phyloP scores from a whole-genome alignment of 2,329 filamentous ascomycete species.

The Ophiocordyceps camponoti-saundersi region DNA sequence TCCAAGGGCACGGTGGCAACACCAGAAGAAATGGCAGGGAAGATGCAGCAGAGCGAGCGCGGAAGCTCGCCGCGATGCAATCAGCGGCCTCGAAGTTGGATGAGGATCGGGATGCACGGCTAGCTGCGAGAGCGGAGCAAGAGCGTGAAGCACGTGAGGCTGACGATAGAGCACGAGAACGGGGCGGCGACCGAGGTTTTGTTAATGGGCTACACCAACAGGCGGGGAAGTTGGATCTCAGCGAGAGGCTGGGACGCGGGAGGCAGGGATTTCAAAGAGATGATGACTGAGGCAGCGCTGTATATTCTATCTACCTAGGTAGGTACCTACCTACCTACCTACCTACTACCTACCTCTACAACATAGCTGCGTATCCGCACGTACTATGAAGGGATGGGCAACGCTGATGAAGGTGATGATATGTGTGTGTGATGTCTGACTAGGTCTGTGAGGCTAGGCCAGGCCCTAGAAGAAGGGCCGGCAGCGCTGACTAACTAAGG shows the following conservation, averaged over 20 bases:
- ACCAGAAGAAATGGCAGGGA: not conserved
- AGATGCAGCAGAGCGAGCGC: constrained; percentile 39
- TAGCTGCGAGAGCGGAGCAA: constrained; percentile 47
- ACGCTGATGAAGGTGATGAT: too few species aligned
- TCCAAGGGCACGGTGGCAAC: not conserved
- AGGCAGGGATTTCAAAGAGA: constrained; percentile 27
- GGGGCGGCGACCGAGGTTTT: constrained; percentile 48
- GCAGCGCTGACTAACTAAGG: too few species aligned
- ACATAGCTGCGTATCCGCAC: too few species aligned
- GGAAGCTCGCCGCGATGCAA: constrained; percentile 59
- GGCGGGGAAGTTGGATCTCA: constrained; percentile 32
- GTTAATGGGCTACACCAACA: constrained; percentile 45
- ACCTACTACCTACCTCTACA: too few species aligned
- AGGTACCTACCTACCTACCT: too few species aligned
- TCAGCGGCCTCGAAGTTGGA: constrained; percentile 54
- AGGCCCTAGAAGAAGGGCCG: too few species aligned
- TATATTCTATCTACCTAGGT: too few species aligned
- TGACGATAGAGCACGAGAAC: constrained; percentile 47
- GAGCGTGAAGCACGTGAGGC: constrained; percentile 48
- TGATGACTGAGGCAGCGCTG: constrained; percentile 25
- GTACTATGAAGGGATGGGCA: too few species aligned
- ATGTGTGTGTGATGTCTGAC: too few species aligned
- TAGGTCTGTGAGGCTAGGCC: too few species aligned
- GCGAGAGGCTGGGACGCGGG: constrained; percentile 32
- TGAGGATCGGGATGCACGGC: constrained; percentile 47